Evolutionary conservation across 352 stramenopile species (phyloP).

Genomic region (Thalassiosira gravida): DNA sequence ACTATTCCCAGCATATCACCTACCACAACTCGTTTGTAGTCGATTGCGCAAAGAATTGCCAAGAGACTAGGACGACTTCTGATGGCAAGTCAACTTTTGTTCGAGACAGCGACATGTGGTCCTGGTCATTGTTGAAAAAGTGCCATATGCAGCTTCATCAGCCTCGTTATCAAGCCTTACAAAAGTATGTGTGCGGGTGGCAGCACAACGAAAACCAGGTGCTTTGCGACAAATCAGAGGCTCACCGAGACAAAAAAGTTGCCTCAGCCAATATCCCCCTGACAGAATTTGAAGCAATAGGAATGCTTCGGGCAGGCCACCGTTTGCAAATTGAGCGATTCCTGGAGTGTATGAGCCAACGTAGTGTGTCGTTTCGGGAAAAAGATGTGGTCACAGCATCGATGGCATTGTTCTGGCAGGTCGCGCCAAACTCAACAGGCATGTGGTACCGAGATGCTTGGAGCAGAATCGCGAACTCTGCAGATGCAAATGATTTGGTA

Average conservation of each 20-base stretch:
- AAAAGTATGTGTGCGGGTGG: conserved; percentile 9
- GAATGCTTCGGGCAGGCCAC: conserved; percentile 11
- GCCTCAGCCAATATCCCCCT: conserved; percentile 13
- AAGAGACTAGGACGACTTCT: background rate
- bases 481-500: background rate
- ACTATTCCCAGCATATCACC: conserved; percentile 11
- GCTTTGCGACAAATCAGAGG: conserved; percentile 17
- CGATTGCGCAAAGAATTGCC: conserved; percentile 20
- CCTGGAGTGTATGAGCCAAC: conserved; percentile 13
- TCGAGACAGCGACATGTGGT: conserved; percentile 1
- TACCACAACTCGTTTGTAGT: conserved; percentile 14
- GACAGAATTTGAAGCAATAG: conserved; percentile 20
- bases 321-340: conserved; percentile 14
- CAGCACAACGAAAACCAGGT: conserved; percentile 26
- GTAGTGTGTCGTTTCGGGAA: conserved; percentile 17
- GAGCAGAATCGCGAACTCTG: background rate
- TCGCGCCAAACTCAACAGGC: background rate
- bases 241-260: conserved; percentile 22
- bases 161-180: conserved; percentile 6
- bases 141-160: conserved; percentile 4
- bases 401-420: conserved; percentile 19
- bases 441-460: conserved; percentile 9
- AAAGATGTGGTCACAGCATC: conserved; percentile 5
- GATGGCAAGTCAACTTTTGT: background rate
- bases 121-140: conserved; percentile 16